Percentiles rank a stretch among this genome's conserved stretches.
These are phyloP conservation scores for Malus asiatica DNA, from an alignment of 306 rosid genomes.

Conservation along the genomic window DNA sequence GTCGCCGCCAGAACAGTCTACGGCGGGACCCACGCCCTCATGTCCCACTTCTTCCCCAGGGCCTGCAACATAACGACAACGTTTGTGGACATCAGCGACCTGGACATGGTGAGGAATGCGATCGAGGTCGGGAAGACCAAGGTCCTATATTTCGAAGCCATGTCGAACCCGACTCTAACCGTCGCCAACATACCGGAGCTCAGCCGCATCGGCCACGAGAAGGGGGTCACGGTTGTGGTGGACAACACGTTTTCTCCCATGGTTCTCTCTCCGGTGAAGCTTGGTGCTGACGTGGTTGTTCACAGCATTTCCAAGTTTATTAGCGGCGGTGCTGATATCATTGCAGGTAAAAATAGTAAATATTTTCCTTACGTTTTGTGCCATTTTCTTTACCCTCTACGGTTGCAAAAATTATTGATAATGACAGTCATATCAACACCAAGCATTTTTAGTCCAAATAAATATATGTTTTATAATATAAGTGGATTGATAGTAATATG, in stretches of 20 bases:
- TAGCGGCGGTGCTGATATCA: constrained; percentile 95
- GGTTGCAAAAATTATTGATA: too few species aligned
- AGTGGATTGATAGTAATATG: too few species aligned
- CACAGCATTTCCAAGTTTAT: constrained; percentile 90
- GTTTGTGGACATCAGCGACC: constrained; percentile 54
- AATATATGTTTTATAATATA: too few species aligned
- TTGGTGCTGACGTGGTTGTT: constrained; percentile 85
- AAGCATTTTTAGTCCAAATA: too few species aligned
- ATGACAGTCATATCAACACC: too few species aligned
- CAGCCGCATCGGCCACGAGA: constrained; percentile 45
- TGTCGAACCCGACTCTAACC: constrained; percentile 65
- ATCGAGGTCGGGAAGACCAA: constrained; percentile 62
- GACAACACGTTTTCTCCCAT: constrained; percentile 91
- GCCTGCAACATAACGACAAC: constrained; percentile 50
- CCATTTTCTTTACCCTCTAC: too few species aligned
- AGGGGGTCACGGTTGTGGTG: constrained; percentile 75
- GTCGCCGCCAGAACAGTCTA: constrained; percentile 58
- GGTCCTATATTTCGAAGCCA: constrained; percentile 60
- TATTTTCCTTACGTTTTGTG: too few species aligned
- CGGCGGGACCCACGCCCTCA: constrained; percentile 92
- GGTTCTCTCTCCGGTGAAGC: constrained; percentile 73
- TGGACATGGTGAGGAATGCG: constrained; percentile 42
- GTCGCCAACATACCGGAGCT: constrained; percentile 79
- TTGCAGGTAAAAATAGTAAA: constrained; percentile 58
- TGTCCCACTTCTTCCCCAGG: constrained; percentile 59